Percentiles rank a stretch among this genome's conserved stretches.
Evolutionary conservation across 495 filamentous ascomycete genomes (phyloP).

Genomic region (Filosporella fistucella): DNA sequence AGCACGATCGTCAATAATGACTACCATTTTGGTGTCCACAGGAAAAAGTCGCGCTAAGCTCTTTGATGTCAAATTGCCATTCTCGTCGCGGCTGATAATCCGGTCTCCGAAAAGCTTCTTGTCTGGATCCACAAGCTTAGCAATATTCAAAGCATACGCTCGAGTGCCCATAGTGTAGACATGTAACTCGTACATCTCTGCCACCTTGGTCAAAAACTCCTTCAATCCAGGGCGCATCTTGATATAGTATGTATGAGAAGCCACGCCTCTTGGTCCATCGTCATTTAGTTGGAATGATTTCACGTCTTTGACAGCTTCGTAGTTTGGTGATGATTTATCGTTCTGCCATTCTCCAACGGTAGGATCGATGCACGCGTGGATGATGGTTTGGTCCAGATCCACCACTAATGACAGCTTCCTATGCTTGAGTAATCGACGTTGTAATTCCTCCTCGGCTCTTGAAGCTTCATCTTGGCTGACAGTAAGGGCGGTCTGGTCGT

Average conservation of each 20-base stretch:
- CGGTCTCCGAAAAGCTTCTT: conserved; percentile 88
- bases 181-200: conserved; percentile 86
- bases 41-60: conserved; percentile 89
- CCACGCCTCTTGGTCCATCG: conserved; percentile 62
- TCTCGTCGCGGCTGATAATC: conserved; percentile 94
- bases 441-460: conserved; percentile 78
- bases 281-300: conserved; percentile 80
- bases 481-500: conserved; percentile 78
- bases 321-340: conserved; percentile 83
- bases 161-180: conserved; percentile 99
- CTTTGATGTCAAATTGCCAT: conserved; percentile 85
- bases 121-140: conserved; percentile 87
- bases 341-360: conserved; percentile 94
- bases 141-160: conserved; percentile 88
- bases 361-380: conserved; percentile 95
- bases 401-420: conserved; percentile 90
- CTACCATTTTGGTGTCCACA: conserved; percentile 97
- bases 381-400: conserved; percentile 97
- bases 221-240: conserved; percentile 92
- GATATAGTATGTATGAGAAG: conserved; percentile 89
- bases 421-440: conserved; percentile 70
- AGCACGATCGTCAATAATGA: conserved; percentile 95
- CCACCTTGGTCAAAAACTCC: conserved; percentile 74
- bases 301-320: conserved; percentile 86
- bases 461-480: conserved; percentile 72